Conservation (phyloP, 345 rosid genomes). For the Euphorbia lathyris region DNA sequence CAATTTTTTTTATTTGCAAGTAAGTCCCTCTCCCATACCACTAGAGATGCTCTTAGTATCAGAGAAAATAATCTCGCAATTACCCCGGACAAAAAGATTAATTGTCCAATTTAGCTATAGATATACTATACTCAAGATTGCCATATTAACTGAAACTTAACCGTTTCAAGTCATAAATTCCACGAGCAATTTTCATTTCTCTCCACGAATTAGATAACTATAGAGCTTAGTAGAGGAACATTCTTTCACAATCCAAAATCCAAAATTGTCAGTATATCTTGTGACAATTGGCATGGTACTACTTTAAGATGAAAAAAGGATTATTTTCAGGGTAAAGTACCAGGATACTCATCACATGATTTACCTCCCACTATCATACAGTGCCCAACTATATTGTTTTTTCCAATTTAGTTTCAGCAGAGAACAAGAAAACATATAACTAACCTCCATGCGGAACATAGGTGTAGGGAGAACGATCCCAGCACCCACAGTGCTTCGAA, state of each 20-base stretch:
- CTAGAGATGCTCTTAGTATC: too few species aligned
- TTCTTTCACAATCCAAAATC: not conserved
- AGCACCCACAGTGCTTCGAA: conserved; percentile 73
- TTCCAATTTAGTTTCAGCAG: conserved; percentile 1
- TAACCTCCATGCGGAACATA: conserved; percentile 90
- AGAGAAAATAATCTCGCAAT: too few species aligned
- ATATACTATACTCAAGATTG: not conserved
- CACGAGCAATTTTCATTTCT: not conserved
- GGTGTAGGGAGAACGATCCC: conserved; percentile 81
- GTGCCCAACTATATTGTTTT: conserved; percentile 3
- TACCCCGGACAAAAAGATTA: not conserved
- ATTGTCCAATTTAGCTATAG: not conserved
- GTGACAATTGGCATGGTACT: not conserved
- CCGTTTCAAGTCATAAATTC: not conserved
- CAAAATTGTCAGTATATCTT: not conserved
- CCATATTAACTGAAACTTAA: not conserved
- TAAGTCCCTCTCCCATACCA: too few species aligned
- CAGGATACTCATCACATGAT: conserved; percentile 1
- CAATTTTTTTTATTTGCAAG: too few species aligned
- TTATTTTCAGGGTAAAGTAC: not conserved
- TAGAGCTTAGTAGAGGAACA: not conserved
- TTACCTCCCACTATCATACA: not conserved
- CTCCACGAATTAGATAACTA: not conserved
- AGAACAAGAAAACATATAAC: conserved; percentile 16
- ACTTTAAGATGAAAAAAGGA: not conserved